phyloP scores from a whole-genome alignment of 768 basidiomycete species.

The Agaricus sinodeliciosus region DNA sequence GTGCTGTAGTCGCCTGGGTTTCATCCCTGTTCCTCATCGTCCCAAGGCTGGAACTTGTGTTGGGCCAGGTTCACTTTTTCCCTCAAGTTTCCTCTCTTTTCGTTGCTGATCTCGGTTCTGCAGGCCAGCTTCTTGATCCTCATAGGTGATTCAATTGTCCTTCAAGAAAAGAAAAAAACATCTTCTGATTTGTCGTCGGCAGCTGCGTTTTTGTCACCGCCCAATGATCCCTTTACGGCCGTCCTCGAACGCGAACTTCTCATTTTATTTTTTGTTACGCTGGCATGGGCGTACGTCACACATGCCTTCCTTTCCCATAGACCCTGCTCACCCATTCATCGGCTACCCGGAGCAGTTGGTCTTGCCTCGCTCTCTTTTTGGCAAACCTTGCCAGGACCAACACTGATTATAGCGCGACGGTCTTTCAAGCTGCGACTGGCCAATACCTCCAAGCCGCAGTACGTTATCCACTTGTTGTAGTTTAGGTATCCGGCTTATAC shows the following conservation, averaged over 20 bases:
- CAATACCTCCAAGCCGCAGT: slow-evolving; percentile 48
- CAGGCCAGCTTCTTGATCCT: slow-evolving; percentile 63
- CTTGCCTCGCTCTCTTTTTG: slow-evolving; percentile 56
- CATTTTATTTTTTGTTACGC: slow-evolving; percentile 39
- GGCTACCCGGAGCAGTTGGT: slow-evolving; percentile 40
- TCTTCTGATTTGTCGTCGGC: neutral
- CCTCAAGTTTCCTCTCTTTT: neutral
- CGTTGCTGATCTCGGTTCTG: neutral
- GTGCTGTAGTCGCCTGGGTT: slow-evolving; percentile 57
- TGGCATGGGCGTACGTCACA: slow-evolving; percentile 56
- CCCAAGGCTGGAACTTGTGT: slow-evolving; percentile 33
- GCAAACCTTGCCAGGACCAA: slow-evolving; percentile 49
- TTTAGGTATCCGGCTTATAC: neutral
- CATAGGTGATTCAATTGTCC: slow-evolving; percentile 33
- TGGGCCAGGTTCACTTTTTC: slow-evolving; percentile 48
- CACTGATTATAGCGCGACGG: slow-evolving; percentile 29
- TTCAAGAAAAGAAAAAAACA: neutral
- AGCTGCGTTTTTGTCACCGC: slow-evolving; percentile 65
- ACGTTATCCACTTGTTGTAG: slow-evolving; percentile 12
- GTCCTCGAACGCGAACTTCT: slow-evolving; percentile 61
- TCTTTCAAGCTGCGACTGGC: slow-evolving; percentile 38
- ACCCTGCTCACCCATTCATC: slow-evolving; percentile 1
- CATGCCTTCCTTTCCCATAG: neutral
- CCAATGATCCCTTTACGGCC: slow-evolving; percentile 59
- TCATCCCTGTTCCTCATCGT: slow-evolving; percentile 54